Evolutionary conservation across 768 basidiomycete genomes (phyloP).

Genomic region (Cubamyces lactineus): DNA sequence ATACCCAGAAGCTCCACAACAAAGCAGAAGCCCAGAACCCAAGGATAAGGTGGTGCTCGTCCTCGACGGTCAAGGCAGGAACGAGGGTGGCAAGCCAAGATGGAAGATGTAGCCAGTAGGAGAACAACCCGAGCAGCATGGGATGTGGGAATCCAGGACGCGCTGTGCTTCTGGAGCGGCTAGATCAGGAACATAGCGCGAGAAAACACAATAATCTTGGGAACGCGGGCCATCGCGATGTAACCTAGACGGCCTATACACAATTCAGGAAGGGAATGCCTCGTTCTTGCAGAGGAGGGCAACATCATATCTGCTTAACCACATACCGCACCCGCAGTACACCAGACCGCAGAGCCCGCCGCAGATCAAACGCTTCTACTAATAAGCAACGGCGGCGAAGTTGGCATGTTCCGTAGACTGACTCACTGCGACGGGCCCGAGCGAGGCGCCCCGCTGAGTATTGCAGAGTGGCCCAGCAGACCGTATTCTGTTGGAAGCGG

Average conservation of each 20-base stretch:
- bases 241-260: no score
- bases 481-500: neutral
- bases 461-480: no score
- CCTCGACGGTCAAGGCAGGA: neutral
- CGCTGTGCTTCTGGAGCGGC: neutral
- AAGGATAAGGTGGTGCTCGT: neutral
- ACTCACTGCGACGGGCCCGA: neutral
- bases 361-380: neutral
- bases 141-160: neutral
- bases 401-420: neutral
- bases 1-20: neutral
- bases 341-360: neutral
- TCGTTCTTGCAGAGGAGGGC: no score
- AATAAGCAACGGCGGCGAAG: no score
- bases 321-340: no score
- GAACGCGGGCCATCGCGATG: no score
- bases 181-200: no score
- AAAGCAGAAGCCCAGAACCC: constrained; percentile 1
- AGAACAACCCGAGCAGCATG: neutral
- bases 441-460: neutral
- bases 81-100: neutral
- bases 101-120: neutral
- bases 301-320: no score
- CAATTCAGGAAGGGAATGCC: no score
- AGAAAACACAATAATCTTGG: no score